A percentile compares a stretch with the other conserved stretches of the same genome.
Conservation (phyloP, 2,329 filamentous ascomycete species). For the Xylariaceae sp. region DNA sequence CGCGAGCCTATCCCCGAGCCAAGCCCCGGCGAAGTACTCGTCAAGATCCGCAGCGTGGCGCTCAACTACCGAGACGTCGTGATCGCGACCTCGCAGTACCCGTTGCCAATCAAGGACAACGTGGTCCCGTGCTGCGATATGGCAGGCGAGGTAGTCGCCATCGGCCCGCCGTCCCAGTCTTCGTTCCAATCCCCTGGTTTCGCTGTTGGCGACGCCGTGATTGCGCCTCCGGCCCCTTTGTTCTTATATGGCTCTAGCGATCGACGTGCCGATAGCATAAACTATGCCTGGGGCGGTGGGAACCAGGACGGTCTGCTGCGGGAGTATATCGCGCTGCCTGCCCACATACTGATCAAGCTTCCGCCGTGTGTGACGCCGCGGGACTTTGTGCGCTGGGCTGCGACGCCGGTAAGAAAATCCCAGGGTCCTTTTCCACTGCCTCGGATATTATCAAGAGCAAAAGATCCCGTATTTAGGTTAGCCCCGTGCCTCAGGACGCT, state of each 20-base stretch:
- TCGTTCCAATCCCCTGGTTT: conserved; percentile 30
- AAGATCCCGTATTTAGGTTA: no score
- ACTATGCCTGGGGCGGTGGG: conserved; percentile 36
- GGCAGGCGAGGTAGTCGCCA: conserved; percentile 41
- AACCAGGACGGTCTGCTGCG: conserved; percentile 47
- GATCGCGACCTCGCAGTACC: conserved; percentile 40
- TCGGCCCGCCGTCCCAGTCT: conserved; percentile 10
- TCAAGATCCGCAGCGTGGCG: conserved; percentile 39
- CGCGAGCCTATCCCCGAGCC: conserved; percentile 37
- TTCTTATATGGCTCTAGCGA: conserved; percentile 37
- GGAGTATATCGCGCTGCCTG: conserved; percentile 50
- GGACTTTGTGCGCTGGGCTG: conserved; percentile 46
- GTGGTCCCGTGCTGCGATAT: conserved; percentile 46
- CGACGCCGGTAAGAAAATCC: no score
- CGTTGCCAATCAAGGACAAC: conserved; percentile 40
- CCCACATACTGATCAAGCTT: conserved; percentile 46
- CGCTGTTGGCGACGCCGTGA: conserved; percentile 41
- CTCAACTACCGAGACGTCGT: conserved; percentile 45
- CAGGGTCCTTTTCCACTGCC: no score
- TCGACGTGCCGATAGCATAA: conserved; percentile 16
- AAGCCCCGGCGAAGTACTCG: conserved; percentile 38
- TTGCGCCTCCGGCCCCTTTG: conserved; percentile 34
- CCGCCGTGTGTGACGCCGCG: conserved; percentile 36
- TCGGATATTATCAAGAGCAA: no score
- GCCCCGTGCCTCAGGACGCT: no score